Base-by-base conservation (phyloP, 164 flowering plant genomes). In the Berberis thunbergii region DNA sequence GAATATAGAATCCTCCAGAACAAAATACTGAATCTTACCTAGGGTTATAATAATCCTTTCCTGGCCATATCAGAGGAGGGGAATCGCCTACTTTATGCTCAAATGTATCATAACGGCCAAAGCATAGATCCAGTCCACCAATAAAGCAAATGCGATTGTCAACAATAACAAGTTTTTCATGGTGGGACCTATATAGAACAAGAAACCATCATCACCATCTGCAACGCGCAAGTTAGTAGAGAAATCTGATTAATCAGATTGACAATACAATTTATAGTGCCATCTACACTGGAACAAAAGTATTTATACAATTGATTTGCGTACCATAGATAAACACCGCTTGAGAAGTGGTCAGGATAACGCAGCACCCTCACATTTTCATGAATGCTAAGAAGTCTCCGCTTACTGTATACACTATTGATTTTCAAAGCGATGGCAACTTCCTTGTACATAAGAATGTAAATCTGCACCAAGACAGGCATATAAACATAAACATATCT, bases 41-140 rank as follows among this genome's bases (percentile, higher is more conserved):
- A 59, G 99, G 97, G 64, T 94, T 94, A 66, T 94, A 94, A 64
- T 89, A 94, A 77, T 94, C 99, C 77, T 94, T 94, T 68, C 99
- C 99, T 63, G 97, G 97, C 99, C 99, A 95, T 68, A 79, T 65
- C 45, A 59, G 40, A 69, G 96, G 82, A 67, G 99, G 92, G 58
- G 44, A 65, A 70, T 95, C 99, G 56, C 89, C 92, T 57, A 95
- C 83, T 73, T 69, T 84, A 67, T 95, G 99, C 62, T 91, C 90
- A 59, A 45, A 54, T 49, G 91, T 85, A 74, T 95, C 99, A 77
- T 84, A 95, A 41, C 99, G 99, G 7, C 99, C 99, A 80, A 95
- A 95, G 73, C 99, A 95, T 66, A 95, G 78, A 80, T 95, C 99
- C 61, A 95, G 79, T 60, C 99, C 99, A 64, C 99, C 99, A 73